Percentiles rank a stretch among this genome's conserved stretches.
Evolutionary conservation across 2,329 filamentous ascomycete genomes (phyloP).

Genomic region (Xylaria sp.): DNA sequence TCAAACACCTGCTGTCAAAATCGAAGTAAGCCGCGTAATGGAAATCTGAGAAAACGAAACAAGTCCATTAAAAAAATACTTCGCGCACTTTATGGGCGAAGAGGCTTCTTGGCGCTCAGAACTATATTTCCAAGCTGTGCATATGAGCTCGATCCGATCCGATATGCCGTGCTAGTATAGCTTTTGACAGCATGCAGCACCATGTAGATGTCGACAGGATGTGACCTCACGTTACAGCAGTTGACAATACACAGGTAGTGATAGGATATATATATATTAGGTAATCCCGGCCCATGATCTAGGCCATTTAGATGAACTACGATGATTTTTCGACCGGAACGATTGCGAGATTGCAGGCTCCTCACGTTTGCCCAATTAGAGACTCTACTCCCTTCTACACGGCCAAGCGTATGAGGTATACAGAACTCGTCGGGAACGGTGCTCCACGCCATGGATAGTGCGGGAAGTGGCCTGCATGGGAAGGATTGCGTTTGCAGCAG

Average conservation of each 20-base stretch:
- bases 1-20: background rate
- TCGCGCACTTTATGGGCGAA: background rate
- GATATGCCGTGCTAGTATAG: slow-evolving; percentile 18
- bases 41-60: background rate
- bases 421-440: slow-evolving; percentile 17
- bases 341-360: slow-evolving; percentile 25
- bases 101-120: background rate
- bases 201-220: slow-evolving; percentile 1
- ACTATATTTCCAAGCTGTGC: background rate
- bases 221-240: slow-evolving; percentile 21
- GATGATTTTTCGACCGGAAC: slow-evolving; percentile 10
- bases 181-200: slow-evolving; percentile 14
- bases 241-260: slow-evolving; percentile 3
- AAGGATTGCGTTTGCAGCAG: slow-evolving; percentile 22
- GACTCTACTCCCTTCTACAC: background rate
- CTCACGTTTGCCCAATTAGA: slow-evolving; percentile 11
- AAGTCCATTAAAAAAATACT: background rate
- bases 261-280: too few species aligned
- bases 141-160: slow-evolving; percentile 30
- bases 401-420: background rate
- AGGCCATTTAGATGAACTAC: slow-evolving; percentile 3
- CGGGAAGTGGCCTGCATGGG: slow-evolving; percentile 26
- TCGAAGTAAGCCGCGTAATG: background rate
- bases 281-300: slow-evolving; percentile 13
- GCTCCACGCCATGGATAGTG: slow-evolving; percentile 1